These are phyloP conservation scores for Russula compacta DNA, from an alignment of 768 basidiomycete genomes.

Conservation along the genomic window DNA sequence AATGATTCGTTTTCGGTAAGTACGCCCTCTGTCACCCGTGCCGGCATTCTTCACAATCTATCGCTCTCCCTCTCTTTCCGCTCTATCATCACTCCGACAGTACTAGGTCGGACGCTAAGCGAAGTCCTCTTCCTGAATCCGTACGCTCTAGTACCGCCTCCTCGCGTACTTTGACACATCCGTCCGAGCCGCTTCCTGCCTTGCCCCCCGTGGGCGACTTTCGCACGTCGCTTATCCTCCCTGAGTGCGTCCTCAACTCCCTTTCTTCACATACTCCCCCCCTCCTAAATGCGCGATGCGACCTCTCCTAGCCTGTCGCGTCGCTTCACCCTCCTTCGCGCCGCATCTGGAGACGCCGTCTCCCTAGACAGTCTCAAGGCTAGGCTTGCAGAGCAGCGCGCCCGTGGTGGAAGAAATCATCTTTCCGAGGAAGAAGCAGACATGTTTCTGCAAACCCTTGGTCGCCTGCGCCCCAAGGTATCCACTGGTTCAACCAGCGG, in stretches of 20 bases:
- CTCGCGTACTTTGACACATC: conserved; percentile 14
- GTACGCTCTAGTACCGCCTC: conserved; percentile 19
- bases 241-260: conserved; percentile 50
- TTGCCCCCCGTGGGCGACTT: conserved; percentile 69
- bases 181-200: conserved; percentile 38
- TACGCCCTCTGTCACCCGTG: conserved; percentile 14
- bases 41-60: conserved; percentile 16
- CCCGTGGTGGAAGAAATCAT: conserved; percentile 54
- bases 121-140: conserved; percentile 33
- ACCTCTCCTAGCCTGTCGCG: conserved; percentile 53
- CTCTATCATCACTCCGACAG: conserved; percentile 34
- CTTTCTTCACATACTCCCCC: conserved; percentile 11
- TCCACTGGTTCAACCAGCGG: conserved; percentile 21
- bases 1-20: conserved; percentile 84
- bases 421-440: conserved; percentile 79
- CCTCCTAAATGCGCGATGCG: conserved; percentile 1
- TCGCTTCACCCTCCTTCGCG: conserved; percentile 72
- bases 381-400: conserved; percentile 69
- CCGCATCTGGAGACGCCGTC: conserved; percentile 55
- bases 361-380: conserved; percentile 54
- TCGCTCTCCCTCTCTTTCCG: conserved; percentile 6
- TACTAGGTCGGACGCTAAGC: conserved; percentile 70
- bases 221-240: conserved; percentile 78
- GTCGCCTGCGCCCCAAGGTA: conserved; percentile 37
- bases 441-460: conserved; percentile 71